phyloP scores from a whole-genome alignment of 2,329 filamentous ascomycete species.

The Xylariaceae sp. region DNA sequence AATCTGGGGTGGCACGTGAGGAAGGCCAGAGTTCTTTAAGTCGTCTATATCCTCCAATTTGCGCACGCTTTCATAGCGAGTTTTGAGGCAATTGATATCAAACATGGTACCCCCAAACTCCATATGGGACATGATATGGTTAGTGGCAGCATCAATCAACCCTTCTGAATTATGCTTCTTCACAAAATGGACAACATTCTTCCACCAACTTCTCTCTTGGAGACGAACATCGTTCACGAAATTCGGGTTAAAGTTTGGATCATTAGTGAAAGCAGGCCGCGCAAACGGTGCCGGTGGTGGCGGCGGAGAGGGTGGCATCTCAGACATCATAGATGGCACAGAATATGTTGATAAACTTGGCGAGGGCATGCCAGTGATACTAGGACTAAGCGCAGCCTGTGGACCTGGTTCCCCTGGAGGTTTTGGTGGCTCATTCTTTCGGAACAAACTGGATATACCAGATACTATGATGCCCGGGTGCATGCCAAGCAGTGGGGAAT shows the following conservation, averaged over 20 bases:
- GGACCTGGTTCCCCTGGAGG: constrained; percentile 29
- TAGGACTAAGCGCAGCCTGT: constrained; percentile 22
- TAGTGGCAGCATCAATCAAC: constrained; percentile 70
- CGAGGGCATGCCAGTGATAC: constrained; percentile 30
- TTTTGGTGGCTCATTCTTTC: constrained; percentile 45
- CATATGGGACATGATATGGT: constrained; percentile 78
- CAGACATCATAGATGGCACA: constrained; percentile 30
- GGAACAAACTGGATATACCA: constrained; percentile 79
- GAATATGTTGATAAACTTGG: constrained; percentile 34
- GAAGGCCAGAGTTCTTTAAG: constrained; percentile 41
- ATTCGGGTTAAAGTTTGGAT: constrained; percentile 76
- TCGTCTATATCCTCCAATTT: constrained; percentile 75
- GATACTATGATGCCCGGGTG: constrained; percentile 87
- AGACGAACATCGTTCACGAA: constrained; percentile 77
- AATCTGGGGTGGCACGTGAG: constrained; percentile 58
- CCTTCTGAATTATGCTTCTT: constrained; percentile 78
- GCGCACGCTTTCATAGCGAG: constrained; percentile 72
- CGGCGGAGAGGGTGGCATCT: constrained; percentile 24
- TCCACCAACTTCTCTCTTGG: constrained; percentile 71
- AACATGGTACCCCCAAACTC: constrained; percentile 84
- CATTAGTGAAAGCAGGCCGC: constrained; percentile 40
- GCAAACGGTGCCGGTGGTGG: constrained; percentile 19
- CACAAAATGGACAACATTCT: constrained; percentile 74
- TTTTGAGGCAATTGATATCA: constrained; percentile 73
- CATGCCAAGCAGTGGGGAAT: constrained; percentile 86